These are phyloP conservation scores for Tinospora cordifolia DNA, from an alignment of 164 flowering plant species.

Conservation along the genomic window DNA sequence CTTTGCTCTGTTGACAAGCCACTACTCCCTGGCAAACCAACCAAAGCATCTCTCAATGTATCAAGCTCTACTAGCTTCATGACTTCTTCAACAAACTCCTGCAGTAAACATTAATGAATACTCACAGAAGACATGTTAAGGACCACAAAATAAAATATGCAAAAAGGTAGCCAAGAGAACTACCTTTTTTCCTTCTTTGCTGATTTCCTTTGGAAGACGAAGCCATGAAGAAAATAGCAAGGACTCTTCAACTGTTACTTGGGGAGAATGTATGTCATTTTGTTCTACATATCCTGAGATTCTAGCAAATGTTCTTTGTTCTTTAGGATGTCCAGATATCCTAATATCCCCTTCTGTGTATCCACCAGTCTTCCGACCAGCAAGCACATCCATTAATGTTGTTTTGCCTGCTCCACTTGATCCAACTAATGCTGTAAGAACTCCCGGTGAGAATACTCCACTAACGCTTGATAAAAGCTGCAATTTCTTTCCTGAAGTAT, in stretches of 20 bases:
- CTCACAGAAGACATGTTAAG: not conserved
- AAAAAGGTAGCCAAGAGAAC: constrained; percentile 15
- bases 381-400: constrained; percentile 94
- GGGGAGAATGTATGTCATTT: constrained; percentile 92
- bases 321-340: constrained; percentile 84
- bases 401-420: constrained; percentile 97
- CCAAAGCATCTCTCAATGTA: constrained; percentile 65
- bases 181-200: constrained; percentile 46
- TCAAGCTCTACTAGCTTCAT: constrained; percentile 82
- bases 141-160: not conserved
- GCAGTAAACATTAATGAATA: constrained; percentile 15
- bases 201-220: constrained; percentile 72
- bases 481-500: constrained; percentile 54
- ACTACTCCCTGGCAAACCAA: constrained; percentile 72
- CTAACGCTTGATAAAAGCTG: constrained; percentile 74
- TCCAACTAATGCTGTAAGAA: constrained; percentile 94
- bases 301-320: constrained; percentile 88
- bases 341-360: constrained; percentile 89
- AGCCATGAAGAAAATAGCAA: constrained; percentile 68
- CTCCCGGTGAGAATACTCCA: constrained; percentile 91
- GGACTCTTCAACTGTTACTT: constrained; percentile 81
- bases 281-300: constrained; percentile 94
- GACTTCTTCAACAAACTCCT: constrained; percentile 92
- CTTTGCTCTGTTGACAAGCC: constrained; percentile 95
- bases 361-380: constrained; percentile 95